These are phyloP conservation scores for Pleurotus djamor DNA, from an alignment of 768 basidiomycete genomes.

Conservation along the genomic window DNA sequence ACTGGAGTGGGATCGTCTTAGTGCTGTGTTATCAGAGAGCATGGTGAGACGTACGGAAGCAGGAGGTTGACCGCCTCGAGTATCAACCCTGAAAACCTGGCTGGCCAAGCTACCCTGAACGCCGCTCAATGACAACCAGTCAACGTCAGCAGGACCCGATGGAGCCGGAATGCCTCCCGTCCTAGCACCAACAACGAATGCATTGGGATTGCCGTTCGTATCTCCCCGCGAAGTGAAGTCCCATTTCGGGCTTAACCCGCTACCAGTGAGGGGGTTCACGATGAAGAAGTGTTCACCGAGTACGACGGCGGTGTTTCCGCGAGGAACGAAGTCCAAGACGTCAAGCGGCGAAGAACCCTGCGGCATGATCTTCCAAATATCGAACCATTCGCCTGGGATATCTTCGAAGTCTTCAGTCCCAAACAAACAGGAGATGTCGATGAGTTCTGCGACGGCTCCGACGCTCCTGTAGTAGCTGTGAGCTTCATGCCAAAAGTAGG, in stretches of 20 bases:
- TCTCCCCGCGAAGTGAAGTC: constrained; percentile 46
- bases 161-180: constrained; percentile 39
- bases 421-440: constrained; percentile 51
- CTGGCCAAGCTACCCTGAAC: constrained; percentile 47
- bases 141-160: constrained; percentile 39
- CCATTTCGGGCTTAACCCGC: constrained; percentile 47
- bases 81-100: constrained; percentile 50
- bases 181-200: constrained; percentile 46
- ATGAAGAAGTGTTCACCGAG: constrained; percentile 61
- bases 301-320: constrained; percentile 10
- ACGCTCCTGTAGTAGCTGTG: constrained; percentile 27
- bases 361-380: constrained; percentile 19
- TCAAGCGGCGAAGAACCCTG: constrained; percentile 12
- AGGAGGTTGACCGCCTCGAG: constrained; percentile 55
- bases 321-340: constrained; percentile 9
- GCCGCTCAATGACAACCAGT: constrained; percentile 53
- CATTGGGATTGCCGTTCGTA: constrained; percentile 37
- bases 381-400: constrained; percentile 24
- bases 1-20: no score
- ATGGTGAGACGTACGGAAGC: constrained; percentile 26
- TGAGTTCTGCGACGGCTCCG: constrained; percentile 49
- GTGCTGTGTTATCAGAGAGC: no score
- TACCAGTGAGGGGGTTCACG: constrained; percentile 37
- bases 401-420: constrained; percentile 23
- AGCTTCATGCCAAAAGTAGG: no score